Base-by-base conservation (phyloP, 805 yeast species). In the Yamadazyma laniorum region DNA sequence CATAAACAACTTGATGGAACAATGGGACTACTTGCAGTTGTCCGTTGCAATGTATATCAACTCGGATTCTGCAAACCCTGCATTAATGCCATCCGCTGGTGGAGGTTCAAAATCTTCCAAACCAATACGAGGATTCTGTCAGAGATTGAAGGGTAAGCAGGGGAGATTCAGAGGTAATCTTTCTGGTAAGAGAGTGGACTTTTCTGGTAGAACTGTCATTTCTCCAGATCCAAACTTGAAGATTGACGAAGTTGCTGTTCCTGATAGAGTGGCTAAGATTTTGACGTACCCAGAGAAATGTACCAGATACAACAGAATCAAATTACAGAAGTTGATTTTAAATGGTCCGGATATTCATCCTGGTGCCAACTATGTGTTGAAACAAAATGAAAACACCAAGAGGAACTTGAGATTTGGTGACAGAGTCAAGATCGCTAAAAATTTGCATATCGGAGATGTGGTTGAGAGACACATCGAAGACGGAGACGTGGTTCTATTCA, bases 141-240 rank as follows among this genome's bases (percentile, higher is more conserved):
- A 93, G 69, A 79, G 99, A 57, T 73, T 93, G 48, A 93, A 93
- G 66, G 99, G 99, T 61, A 93, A 93, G 52, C 98, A 93, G 66
- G 99, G 99, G 55, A 83, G 99, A 59, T 95, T 93, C 69, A 79
- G 99, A 72, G 99, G 99, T 50, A 93, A 93, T 57, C 68, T 93
- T 51, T 89, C 97, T 1, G 99, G 99, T 63, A 93, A 93, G 64
- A 85, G 99, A 71, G 99, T 93, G 18, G 99, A 93, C 63, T 93
- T 93, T 58, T 89, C 97, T 0, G 99, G 95, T 35, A 80, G 99
- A 70, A 93, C 99, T 0, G 99, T 93, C 51, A 93, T 93, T 56
- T 91, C 98, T 2, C 99, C 99, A 2, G 99, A 93, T 69, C 99
- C 99, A 25, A 93, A 93, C 59, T 69, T 93, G 51, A 74, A 84